Base-by-base conservation (phyloP, 768 basidiomycete genomes). In the Hortiboletus flavorubellus region DNA sequence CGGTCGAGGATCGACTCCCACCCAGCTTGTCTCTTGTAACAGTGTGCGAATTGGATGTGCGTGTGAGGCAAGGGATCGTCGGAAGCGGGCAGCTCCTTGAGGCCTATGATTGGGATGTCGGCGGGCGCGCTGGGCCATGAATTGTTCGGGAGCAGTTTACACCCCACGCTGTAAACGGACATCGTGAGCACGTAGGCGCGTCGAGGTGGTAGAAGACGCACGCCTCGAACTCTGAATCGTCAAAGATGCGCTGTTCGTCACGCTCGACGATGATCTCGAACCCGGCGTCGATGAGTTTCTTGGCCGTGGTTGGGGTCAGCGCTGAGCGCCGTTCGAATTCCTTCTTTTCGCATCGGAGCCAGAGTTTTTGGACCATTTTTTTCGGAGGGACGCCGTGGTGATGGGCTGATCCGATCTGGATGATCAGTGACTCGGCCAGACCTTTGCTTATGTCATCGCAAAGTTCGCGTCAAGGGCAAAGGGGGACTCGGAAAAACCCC, bases 341-440 rank as follows among this genome's bases (percentile, higher is more conserved):
- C 72, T 98, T 99, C 70, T 87, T 97, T 78, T 99, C 97, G 77
- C 94, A 97, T 62, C 97, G 87, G 41, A 99, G 83, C 96, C 96
- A 99, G 64, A 99, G 80, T 33, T 73, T 74, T 77, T 65, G 82
- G 63, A 9, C 37, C 51, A 55, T 60, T 33, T 51, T 46, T 31
- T 31, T 37, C 9, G 8, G 38, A 40, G 18, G 23, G 31, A 15
- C 11, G 33, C 35, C 15, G 40, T 38, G 37, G 2, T 37, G 35
- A 7, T 16, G 34, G 12, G 5, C 37, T 11, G 11, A 10, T 33
- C 21, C 2, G 21, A 21, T 33, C 10, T 33, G 10, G 10, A 9
- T 33, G 31, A 34, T 34, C 11, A 12, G 5, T 34, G 21, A 37
- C 6, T 35, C 45, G 46, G 23, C 3, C 18, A 7, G 5, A 18